A percentile compares a stretch with the other conserved stretches of the same genome.
phyloP scores from a whole-genome alignment of 1,284 basidiomycete genomes.

The Pterulicium gracile region DNA sequence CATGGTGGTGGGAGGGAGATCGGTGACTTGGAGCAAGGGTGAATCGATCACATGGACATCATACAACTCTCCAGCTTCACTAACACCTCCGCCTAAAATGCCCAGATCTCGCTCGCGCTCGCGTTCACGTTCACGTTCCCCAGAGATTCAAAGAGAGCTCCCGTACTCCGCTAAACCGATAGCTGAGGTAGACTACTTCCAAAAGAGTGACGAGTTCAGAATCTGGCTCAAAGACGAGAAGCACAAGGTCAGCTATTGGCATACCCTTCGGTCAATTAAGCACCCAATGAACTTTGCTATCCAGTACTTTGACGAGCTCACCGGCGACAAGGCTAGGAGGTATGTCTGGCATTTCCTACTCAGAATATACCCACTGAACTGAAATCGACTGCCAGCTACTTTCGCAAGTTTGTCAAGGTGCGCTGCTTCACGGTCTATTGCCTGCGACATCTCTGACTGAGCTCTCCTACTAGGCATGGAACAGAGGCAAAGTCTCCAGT shows the following conservation, averaged over 20 bases:
- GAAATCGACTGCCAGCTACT: constrained; percentile 42
- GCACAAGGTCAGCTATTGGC: constrained; percentile 37
- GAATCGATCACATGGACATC: neutral
- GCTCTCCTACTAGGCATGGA: constrained; percentile 48
- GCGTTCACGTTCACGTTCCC: constrained; percentile 29
- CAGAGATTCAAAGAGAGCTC: constrained; percentile 28
- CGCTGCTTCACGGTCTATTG: constrained; percentile 6
- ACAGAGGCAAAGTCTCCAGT: constrained; percentile 61
- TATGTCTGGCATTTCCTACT: constrained; percentile 23
- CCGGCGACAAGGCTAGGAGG: constrained; percentile 65
- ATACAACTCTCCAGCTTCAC: neutral
- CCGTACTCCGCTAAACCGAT: constrained; percentile 46
- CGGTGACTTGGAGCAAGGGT: neutral
- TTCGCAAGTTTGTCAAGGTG: constrained; percentile 76
- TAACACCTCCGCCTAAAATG: neutral
- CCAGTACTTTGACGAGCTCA: constrained; percentile 69
- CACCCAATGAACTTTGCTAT: constrained; percentile 3
- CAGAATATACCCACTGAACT: constrained; percentile 14
- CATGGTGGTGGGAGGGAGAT: neutral
- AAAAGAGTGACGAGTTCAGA: constrained; percentile 67
- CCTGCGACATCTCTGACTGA: no score
- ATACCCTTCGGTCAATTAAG: constrained; percentile 3
- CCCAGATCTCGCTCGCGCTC: constrained; percentile 19
- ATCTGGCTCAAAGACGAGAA: constrained; percentile 73
- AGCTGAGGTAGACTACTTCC: constrained; percentile 67